Percentiles rank a stretch among this genome's conserved stretches.
Conservation (phyloP, 225 moss, liverwort and hornwort genomes). For the Climacium dendroides region DNA sequence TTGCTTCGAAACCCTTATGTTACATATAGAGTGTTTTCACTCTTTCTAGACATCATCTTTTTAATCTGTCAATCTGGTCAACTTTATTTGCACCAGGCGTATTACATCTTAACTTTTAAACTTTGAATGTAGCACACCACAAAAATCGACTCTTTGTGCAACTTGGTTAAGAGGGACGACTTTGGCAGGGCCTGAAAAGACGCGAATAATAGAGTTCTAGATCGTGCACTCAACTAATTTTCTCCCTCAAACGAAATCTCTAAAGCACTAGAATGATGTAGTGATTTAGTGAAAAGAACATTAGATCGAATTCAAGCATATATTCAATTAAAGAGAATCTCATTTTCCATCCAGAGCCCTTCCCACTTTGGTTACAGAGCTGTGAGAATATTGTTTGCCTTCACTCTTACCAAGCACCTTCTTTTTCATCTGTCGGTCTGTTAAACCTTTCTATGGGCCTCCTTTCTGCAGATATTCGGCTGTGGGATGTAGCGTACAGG, state of each 20-base stretch:
- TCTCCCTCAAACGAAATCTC: neutral
- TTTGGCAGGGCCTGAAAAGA: neutral
- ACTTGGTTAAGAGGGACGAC: neutral
- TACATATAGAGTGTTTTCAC: neutral
- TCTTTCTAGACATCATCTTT: neutral
- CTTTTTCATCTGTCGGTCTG: neutral
- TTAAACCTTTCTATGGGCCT: neutral
- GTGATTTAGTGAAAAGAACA: neutral
- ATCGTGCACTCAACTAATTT: neutral
- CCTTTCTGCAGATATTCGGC: slow-evolving; percentile 66
- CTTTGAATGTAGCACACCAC: neutral
- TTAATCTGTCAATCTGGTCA: neutral
- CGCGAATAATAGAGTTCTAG: neutral
- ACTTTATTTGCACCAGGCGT: neutral
- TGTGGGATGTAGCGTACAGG: slow-evolving; percentile 86
- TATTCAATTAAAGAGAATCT: neutral
- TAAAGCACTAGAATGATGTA: neutral
- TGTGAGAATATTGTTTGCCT: neutral
- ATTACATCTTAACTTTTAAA: neutral
- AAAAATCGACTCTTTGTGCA: neutral
- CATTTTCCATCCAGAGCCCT: neutral
- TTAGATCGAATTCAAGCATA: neutral
- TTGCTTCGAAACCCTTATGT: neutral
- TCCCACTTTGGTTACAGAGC: neutral
- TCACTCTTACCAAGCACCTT: neutral